Conservation (phyloP, 345 rosid species). For the Populus davidiana region DNA sequence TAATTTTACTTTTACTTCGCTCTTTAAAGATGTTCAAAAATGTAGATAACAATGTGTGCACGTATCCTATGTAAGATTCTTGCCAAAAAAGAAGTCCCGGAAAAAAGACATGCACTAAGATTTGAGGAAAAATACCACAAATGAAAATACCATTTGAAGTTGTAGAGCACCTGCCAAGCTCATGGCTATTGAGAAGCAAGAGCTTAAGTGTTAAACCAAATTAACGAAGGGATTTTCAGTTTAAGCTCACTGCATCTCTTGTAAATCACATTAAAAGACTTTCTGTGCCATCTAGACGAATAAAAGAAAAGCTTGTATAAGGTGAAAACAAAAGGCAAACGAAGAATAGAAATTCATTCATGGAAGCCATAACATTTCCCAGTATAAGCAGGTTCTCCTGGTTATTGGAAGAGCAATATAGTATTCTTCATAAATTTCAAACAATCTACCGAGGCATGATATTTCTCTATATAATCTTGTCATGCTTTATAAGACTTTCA, state of each 20-base stretch:
- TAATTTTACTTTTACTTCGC: no score
- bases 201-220: background rate
- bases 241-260: background rate
- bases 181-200: background rate
- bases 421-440: background rate
- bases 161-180: background rate
- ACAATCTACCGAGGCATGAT: background rate
- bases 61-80: background rate
- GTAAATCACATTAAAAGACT: background rate
- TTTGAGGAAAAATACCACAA: background rate
- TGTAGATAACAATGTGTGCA: no score
- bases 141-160: background rate
- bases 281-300: background rate
- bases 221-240: background rate
- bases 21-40: no score
- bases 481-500: background rate
- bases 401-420: background rate
- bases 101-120: background rate
- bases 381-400: background rate
- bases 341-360: background rate
- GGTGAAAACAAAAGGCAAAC: background rate
- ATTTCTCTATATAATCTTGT: background rate
- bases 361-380: background rate
- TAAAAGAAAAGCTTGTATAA: background rate
- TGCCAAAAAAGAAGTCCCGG: no score